These are phyloP conservation scores for Xerocomus amazonicus DNA, from an alignment of 1,284 basidiomycete species.

Conservation along the genomic window DNA sequence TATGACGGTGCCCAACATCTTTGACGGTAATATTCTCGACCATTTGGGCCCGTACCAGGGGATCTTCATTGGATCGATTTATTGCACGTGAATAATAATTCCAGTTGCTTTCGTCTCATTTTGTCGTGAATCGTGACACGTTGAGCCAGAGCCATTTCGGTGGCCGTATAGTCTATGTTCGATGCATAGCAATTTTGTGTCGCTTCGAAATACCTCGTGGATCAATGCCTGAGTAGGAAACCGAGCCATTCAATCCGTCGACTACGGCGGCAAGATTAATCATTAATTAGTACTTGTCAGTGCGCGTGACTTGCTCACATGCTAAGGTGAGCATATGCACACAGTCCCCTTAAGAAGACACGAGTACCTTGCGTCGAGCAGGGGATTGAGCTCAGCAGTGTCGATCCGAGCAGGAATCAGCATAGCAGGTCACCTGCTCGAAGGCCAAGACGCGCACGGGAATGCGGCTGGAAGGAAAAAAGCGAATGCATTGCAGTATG, in stretches of 20 bases:
- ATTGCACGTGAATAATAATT: slow-evolving; percentile 36
- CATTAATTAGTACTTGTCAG: too few species aligned
- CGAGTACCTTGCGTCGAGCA: neutral
- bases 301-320: neutral
- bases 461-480: too few species aligned
- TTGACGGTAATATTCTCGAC: slow-evolving; percentile 42
- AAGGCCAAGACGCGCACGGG: too few species aligned
- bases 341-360: neutral
- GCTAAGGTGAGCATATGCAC: too few species aligned
- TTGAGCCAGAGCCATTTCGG: neutral
- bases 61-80: slow-evolving; percentile 48
- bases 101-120: slow-evolving; percentile 1
- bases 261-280: too few species aligned
- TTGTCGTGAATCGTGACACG: neutral
- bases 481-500: too few species aligned
- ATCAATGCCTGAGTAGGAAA: neutral
- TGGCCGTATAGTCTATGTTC: neutral
- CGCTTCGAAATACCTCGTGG: neutral
- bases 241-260: neutral
- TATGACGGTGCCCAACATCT: slow-evolving; percentile 42
- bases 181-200: neutral
- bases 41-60: slow-evolving; percentile 57
- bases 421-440: neutral
- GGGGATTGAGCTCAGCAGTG: too few species aligned
- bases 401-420: neutral